Base-by-base conservation (phyloP, 2,329 filamentous ascomycete species). In the Mycosphaerella sp. region DNA sequence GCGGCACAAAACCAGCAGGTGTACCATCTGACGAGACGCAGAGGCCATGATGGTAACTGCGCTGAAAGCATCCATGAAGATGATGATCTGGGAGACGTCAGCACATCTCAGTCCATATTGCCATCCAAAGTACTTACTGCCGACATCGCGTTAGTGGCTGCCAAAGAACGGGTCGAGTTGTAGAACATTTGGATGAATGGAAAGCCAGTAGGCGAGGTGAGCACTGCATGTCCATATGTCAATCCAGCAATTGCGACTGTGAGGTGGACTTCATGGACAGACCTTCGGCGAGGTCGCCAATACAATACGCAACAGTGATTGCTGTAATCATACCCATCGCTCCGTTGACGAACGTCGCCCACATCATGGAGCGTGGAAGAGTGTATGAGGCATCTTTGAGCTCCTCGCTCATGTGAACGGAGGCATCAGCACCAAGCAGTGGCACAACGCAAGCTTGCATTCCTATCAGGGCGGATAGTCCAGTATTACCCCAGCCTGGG, bases 401-500 rank as follows among this genome's bases (percentile, higher is more conserved):
- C 41, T 65, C 63, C 32, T 65, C 63, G 8, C 25, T 56, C 53
- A 28, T 56, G 50, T n/a, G 52, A 45, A 30, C 57, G 48, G 44
- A 59, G 54, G 40, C 57, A 61, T 54, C n/a, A 54, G 44, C 17
- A 53, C 56, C 44, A 7, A 25, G 56, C 55, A 1, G 52, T 46
- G 2, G 52, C 12, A 47, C 44, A 10, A 47, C 28, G 10, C 44
- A 47, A 14, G 49, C 44, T 39, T 47, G 44, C 41, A 74, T 68
- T 3, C 73, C 73, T 3, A 74, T 68, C 54, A 75, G 68, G 18
- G 71, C 62, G 10, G 68, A 62, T 16, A 74, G 45, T 0, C 71
- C 71, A 32, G 63, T 69, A 1, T 62, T 67, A 35, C 62, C 66
- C 72, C 72, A 74, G 17, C 44, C 44, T 9, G 44, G 36, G 18